Evolutionary conservation across 2,329 filamentous ascomycete genomes (phyloP).

Genomic region (Xylariales sp.): DNA sequence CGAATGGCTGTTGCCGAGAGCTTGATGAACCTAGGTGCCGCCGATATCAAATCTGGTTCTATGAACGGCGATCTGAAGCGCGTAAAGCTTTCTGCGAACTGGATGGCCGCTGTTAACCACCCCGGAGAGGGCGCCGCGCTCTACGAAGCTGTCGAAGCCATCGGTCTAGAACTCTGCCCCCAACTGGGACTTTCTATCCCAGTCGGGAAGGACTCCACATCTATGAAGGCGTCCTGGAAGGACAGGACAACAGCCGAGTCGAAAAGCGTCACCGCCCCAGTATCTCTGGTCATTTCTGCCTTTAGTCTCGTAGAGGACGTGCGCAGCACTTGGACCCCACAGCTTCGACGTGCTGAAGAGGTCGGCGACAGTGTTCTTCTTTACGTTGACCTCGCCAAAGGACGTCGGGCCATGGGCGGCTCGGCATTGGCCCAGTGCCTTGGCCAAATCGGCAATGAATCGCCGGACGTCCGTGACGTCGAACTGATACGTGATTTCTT

Average conservation of each 20-base stretch:
- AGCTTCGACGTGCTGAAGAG: slow-evolving; percentile 76
- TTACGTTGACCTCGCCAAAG: slow-evolving; percentile 84
- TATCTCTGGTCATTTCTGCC: slow-evolving; percentile 86
- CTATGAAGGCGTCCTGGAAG: slow-evolving; percentile 97
- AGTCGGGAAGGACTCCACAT: slow-evolving; percentile 96
- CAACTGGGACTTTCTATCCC: slow-evolving; percentile 89
- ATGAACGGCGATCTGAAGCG: slow-evolving; percentile 62
- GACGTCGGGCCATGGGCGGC: slow-evolving; percentile 78
- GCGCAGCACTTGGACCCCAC: slow-evolving; percentile 87
- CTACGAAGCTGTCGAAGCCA: slow-evolving; percentile 89
- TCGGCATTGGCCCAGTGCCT: slow-evolving; percentile 89
- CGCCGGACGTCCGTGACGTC: slow-evolving; percentile 79
- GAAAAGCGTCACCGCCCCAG: slow-evolving; percentile 86
- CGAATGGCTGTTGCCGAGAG: slow-evolving; percentile 95
- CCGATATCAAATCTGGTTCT: slow-evolving; percentile 9
- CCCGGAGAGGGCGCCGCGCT: slow-evolving; percentile 87
- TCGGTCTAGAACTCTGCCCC: slow-evolving; percentile 88
- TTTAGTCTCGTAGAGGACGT: slow-evolving; percentile 82
- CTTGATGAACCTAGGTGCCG: slow-evolving; percentile 83
- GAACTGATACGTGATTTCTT: slow-evolving; percentile 85
- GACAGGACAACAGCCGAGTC: slow-evolving; percentile 59
- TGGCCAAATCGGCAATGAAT: slow-evolving; percentile 76
- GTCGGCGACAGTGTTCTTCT: slow-evolving; percentile 85
- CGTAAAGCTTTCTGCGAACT: slow-evolving; percentile 90
- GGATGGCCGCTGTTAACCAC: slow-evolving; percentile 97